Base-by-base conservation (phyloP, 768 basidiomycete species). In the Hygrophoropsis aurantiaca region DNA sequence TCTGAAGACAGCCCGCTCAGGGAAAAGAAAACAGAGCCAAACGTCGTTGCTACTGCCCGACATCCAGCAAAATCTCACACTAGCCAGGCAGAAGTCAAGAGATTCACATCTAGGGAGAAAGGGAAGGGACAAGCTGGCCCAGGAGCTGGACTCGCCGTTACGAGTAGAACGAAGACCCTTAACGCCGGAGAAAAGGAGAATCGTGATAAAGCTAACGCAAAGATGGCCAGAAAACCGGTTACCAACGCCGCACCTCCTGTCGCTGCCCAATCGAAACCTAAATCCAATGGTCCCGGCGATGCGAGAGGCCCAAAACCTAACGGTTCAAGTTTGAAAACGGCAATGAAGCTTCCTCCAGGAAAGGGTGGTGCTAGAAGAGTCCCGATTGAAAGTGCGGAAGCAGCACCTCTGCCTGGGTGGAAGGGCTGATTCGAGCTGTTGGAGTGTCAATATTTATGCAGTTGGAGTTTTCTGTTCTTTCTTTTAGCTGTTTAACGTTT, bases 351-450 rank as follows among this genome's bases (percentile, higher is more conserved):
- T n/a, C 66, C 70, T 19, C 50, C 53, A 7, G 54, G 62, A 56
- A 71, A 64, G 49, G 73, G 72, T 23, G 85, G 84, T 5, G 77
- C 86, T 4, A 70, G 85, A 54, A 71, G 85, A 47, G 85, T 89
- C 20, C 81, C 75, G 4, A 67, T 86, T n/a, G 78, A 80, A 51
- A 86, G 84, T 52, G 74, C 74, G 2, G 83, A 85, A 46, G 85
- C 84, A 4, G 80, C 80, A 4, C 64, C 73, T 5, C 63, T 65
- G 10, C 78, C 74, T 26, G 71, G 72, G 1, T 75, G 82, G 75
- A 74, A 74, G 58, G 74, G 73, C 13, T 82, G 57, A 66, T 41
- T 8, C 30, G 45, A 11, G 21, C 9, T 30, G 27, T 30, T 30
- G n/a, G n/a, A n/a, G n/a, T n/a, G 25, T 23, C 23, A 36, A 11